These are phyloP conservation scores for Xylariaceae sp. DNA, from an alignment of 2,329 filamentous ascomycete genomes.

Conservation along the genomic window DNA sequence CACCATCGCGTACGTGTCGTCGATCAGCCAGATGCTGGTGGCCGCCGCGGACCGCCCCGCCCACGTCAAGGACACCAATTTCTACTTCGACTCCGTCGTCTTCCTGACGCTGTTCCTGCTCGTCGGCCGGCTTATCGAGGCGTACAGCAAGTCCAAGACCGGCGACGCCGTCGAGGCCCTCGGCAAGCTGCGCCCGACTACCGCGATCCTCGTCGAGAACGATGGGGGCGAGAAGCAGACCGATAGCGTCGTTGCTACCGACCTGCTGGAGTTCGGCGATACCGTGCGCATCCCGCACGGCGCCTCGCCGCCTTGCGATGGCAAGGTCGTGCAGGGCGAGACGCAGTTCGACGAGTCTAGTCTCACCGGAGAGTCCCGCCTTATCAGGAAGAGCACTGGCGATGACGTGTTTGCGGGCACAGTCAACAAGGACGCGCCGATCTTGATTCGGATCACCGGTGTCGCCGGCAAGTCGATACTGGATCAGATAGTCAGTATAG, in stretches of 20 bases:
- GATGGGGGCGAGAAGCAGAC: slow-evolving; percentile 41
- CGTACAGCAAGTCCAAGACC: slow-evolving; percentile 88
- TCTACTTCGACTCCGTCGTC: slow-evolving; percentile 92
- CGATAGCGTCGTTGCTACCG: slow-evolving; percentile 54
- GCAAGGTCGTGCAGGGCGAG: slow-evolving; percentile 63
- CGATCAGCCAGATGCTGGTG: slow-evolving; percentile 74
- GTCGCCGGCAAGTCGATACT: slow-evolving; percentile 73
- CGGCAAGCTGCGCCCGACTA: slow-evolving; percentile 74
- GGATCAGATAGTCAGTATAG: slow-evolving; percentile 76
- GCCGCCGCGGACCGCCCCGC: slow-evolving; percentile 50
- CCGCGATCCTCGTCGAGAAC: slow-evolving; percentile 69
- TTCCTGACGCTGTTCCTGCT: slow-evolving; percentile 90
- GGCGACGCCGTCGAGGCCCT: slow-evolving; percentile 83
- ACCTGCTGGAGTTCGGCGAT: slow-evolving; percentile 76
- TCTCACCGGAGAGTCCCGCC: slow-evolving; percentile 76
- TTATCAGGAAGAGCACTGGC: slow-evolving; percentile 63
- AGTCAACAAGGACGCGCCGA: slow-evolving; percentile 67
- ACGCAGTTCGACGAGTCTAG: slow-evolving; percentile 87
- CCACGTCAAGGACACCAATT: slow-evolving; percentile 52
- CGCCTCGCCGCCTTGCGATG: slow-evolving; percentile 83
- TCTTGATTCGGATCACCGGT: slow-evolving; percentile 66
- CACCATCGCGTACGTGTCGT: slow-evolving; percentile 83
- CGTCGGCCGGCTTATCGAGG: slow-evolving; percentile 73
- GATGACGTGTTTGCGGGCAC: slow-evolving; percentile 74
- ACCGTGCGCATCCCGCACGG: slow-evolving; percentile 76